Conservation (phyloP, 2,329 filamentous ascomycete genomes). For the Ophiostoma sp. region DNA sequence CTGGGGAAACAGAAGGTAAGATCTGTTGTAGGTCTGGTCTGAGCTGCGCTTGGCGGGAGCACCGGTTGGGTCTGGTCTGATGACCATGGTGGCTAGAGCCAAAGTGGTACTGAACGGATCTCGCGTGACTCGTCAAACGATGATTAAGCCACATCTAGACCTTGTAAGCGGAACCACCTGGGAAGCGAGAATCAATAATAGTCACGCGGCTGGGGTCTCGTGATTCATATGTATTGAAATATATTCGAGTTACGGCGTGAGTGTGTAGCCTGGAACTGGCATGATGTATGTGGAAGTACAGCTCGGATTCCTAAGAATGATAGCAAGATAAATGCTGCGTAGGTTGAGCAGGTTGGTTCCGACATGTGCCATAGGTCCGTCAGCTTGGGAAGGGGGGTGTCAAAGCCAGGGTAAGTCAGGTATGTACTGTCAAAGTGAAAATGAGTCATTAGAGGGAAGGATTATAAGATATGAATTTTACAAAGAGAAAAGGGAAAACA, state of each 20-base stretch:
- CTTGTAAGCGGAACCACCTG: background rate
- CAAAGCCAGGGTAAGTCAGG: no score
- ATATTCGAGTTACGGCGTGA: background rate
- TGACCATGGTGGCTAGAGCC: constrained; percentile 11
- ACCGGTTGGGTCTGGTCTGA: constrained; percentile 17
- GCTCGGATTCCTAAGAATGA: background rate
- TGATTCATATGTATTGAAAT: background rate
- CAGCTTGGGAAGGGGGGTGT: no score
- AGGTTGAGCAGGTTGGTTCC: no score
- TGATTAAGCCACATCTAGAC: constrained; percentile 14
- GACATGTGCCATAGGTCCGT: no score
- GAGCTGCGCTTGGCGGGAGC: constrained; percentile 8
- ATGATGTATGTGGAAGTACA: background rate
- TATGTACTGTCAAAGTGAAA: no score
- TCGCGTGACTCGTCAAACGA: constrained; percentile 22
- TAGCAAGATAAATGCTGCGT: no score
- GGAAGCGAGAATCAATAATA: background rate
- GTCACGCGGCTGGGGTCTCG: constrained; percentile 3
- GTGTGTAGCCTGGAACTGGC: background rate
- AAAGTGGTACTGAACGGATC: constrained; percentile 14
- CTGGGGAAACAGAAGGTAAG: no score
- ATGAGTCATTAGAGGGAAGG: no score
- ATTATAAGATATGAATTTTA: no score
- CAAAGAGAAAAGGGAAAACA: no score
- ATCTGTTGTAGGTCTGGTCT: background rate